Conservation (phyloP, 2,329 filamentous ascomycete species). For the Alternaria ventricosa region DNA sequence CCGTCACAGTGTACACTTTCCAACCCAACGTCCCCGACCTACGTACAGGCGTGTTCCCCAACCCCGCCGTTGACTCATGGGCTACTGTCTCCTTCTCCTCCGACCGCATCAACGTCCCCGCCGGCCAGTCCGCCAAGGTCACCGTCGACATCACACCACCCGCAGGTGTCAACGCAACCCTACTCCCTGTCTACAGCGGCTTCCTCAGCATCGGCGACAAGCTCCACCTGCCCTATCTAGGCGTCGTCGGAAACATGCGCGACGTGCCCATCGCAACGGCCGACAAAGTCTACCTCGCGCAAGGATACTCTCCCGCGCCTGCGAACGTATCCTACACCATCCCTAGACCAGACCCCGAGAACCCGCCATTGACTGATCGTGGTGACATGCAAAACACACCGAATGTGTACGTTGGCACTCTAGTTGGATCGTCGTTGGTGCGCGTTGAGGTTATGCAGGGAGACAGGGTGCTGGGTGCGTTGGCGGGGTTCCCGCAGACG, state of each 20-base stretch:
- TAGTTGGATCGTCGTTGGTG: constrained; percentile 2
- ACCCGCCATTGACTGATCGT: constrained; percentile 3
- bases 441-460: constrained; percentile 14
- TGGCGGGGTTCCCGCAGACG: constrained; percentile 14
- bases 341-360: constrained; percentile 15
- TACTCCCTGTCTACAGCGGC: constrained; percentile 32
- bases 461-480: background rate
- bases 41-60: constrained; percentile 6
- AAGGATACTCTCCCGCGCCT: constrained; percentile 8
- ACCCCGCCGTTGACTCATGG: constrained; percentile 11
- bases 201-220: constrained; percentile 19
- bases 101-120: constrained; percentile 26
- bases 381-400: constrained; percentile 4
- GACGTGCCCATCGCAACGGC: constrained; percentile 4
- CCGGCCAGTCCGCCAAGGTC: background rate
- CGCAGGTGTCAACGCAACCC: constrained; percentile 11
- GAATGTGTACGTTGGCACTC: background rate
- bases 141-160: background rate
- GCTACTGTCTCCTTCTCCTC: constrained; percentile 17
- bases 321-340: constrained; percentile 16
- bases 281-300: constrained; percentile 13
- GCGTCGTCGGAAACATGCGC: constrained; percentile 27
- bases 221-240: constrained; percentile 27
- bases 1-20: constrained; percentile 27
- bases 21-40: background rate